A percentile compares a stretch with the other conserved stretches of the same genome.
These are phyloP conservation scores for Geranomyces michiganensis DNA, from an alignment of 192 early-diverging fungal genomes.

Conservation along the genomic window DNA sequence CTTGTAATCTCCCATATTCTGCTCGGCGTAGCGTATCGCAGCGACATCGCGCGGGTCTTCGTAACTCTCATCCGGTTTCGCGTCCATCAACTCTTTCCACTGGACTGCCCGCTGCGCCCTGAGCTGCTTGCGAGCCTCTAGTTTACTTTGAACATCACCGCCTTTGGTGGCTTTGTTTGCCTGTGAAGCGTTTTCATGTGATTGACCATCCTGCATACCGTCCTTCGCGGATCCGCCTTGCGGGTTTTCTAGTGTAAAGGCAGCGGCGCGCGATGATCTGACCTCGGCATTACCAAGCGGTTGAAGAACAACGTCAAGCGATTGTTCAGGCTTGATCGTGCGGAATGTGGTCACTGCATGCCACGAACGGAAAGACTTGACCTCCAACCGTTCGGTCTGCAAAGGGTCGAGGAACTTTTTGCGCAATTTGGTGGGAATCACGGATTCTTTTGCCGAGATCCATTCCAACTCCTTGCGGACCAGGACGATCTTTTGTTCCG, in stretches of 20 bases:
- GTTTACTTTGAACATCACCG: conserved; percentile 49
- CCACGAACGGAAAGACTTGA: conserved; percentile 46
- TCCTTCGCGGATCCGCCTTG: background rate
- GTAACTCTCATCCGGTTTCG: conserved; percentile 63
- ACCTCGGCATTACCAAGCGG: conserved; percentile 24
- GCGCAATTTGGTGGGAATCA: conserved; percentile 59
- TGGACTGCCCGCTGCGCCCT: conserved; percentile 47
- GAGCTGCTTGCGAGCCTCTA: conserved; percentile 61
- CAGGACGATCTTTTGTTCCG: conserved; percentile 44
- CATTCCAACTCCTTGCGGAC: conserved; percentile 61
- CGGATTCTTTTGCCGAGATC: conserved; percentile 57
- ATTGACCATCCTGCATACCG: background rate
- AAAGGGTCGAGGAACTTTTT: conserved; percentile 57
- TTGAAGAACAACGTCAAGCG: conserved; percentile 39
- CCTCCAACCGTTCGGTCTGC: conserved; percentile 50
- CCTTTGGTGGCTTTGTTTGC: conserved; percentile 3
- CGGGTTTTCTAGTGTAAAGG: conserved; percentile 3
- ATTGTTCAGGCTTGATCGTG: conserved; percentile 48
- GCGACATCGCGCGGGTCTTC: conserved; percentile 64
- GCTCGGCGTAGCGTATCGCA: conserved; percentile 59
- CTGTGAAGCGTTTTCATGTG: background rate
- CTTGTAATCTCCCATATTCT: conserved; percentile 69
- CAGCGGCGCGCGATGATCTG: background rate
- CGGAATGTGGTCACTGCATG: conserved; percentile 54
- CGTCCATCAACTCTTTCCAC: conserved; percentile 62